A percentile compares a stretch with the other conserved stretches of the same genome.
Evolutionary conservation across 176 grass and related monocot species (phyloP).

Genomic region (Stipa capillata): DNA sequence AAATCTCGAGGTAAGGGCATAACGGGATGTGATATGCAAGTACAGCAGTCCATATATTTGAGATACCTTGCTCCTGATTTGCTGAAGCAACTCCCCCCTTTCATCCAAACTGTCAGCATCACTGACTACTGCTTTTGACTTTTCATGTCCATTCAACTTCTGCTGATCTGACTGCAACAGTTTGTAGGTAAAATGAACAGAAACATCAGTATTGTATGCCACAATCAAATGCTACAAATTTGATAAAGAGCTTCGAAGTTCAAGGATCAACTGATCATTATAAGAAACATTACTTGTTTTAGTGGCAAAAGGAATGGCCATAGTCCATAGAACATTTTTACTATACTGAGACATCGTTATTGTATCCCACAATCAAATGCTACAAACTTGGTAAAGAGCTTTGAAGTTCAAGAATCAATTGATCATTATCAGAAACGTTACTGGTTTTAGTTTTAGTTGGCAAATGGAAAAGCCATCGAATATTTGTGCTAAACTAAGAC

Average conservation of each 20-base stretch:
- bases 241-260: neutral
- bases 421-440: neutral
- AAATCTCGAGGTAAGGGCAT: neutral
- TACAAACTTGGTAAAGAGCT: neutral
- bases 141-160: conserved; percentile 62
- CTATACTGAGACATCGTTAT: neutral
- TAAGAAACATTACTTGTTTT: neutral
- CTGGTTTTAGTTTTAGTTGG: neutral
- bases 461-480: neutral
- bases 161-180: conserved; percentile 47
- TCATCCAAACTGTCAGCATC: conserved; percentile 51
- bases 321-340: too few relatives aligned
- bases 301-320: conserved; percentile 11
- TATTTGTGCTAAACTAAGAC: neutral
- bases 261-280: conserved; percentile 16
- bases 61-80: conserved; percentile 97
- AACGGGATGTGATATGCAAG: neutral
- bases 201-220: neutral
- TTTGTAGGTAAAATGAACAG: conserved; percentile 14
- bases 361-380: neutral
- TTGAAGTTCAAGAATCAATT: conserved; percentile 17
- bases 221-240: neutral
- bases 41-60: conserved; percentile 5
- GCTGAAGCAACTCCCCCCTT: conserved; percentile 81
- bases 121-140: conserved; percentile 26